Conservation (phyloP, 1,284 basidiomycete species). For the Ganoderma sinense region DNA sequence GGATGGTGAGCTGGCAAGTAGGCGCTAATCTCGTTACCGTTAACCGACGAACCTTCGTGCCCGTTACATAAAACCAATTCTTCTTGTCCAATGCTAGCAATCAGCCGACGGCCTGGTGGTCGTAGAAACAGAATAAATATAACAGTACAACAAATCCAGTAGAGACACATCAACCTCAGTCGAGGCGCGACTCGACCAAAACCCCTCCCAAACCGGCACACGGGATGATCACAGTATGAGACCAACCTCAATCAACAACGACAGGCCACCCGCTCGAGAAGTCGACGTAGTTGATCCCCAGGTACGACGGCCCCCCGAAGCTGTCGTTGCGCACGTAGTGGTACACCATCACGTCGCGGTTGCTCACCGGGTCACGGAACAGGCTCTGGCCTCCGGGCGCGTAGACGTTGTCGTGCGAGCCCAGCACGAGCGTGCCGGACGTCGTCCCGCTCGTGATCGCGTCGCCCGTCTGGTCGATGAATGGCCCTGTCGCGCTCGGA, state of each 20-base stretch:
- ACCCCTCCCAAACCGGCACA: too few relatives aligned
- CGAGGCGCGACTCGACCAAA: too few relatives aligned
- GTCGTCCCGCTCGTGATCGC: slow-evolving; percentile 31
- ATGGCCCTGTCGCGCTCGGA: slow-evolving; percentile 37
- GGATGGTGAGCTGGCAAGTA: background rate
- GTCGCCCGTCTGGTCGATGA: slow-evolving; percentile 36
- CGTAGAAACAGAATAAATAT: too few relatives aligned
- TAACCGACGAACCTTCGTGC: background rate
- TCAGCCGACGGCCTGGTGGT: too few relatives aligned
- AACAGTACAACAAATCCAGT: background rate
- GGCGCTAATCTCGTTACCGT: background rate
- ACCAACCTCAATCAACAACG: slow-evolving; percentile 1
- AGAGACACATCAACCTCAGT: background rate
- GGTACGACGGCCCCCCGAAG: slow-evolving; percentile 16
- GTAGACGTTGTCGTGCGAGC: slow-evolving; percentile 43
- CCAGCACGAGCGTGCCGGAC: slow-evolving; percentile 40
- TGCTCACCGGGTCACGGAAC: slow-evolving; percentile 21
- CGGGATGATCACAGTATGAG: too few relatives aligned
- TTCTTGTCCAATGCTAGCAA: too few relatives aligned
- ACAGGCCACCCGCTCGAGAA: slow-evolving; percentile 18
- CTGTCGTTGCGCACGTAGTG: slow-evolving; percentile 23
- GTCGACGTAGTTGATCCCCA: slow-evolving; percentile 18
- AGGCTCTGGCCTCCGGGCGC: slow-evolving; percentile 40
- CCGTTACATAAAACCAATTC: too few relatives aligned
- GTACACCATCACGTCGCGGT: slow-evolving; percentile 25